Percentiles rank a stretch among this genome's conserved stretches.
Conservation (phyloP, 176 grass and related monocot genomes). For the Canna indica region DNA sequence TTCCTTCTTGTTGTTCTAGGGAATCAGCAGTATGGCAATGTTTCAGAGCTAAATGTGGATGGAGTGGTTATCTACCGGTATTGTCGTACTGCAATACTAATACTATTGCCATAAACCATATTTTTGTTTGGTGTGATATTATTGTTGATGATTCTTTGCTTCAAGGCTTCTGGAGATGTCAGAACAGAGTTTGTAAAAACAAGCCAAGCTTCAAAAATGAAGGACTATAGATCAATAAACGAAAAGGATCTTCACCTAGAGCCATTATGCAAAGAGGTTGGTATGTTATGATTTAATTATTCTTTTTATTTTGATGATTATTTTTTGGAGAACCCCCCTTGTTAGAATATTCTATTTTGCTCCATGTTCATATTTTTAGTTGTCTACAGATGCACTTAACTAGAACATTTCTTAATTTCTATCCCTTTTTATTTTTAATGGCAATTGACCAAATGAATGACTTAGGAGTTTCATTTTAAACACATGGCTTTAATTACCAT, state of each 20-base stretch:
- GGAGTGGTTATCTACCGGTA: conserved; percentile 49
- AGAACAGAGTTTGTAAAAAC: background rate
- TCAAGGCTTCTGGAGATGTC: conserved; percentile 28
- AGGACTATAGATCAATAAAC: conserved; percentile 41
- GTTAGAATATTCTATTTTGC: background rate
- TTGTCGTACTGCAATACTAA: background rate
- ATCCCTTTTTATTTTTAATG: background rate
- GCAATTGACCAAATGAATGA: background rate
- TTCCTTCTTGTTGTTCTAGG: conserved; percentile 36
- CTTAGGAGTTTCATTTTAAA: too few relatives aligned
- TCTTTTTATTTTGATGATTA: background rate
- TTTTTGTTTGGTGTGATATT: conserved; percentile 11
- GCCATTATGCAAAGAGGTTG: conserved; percentile 63
- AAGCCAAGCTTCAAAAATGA: conserved; percentile 16
- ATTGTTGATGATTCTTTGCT: conserved; percentile 9
- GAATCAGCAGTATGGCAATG: conserved; percentile 45
- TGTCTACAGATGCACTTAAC: background rate
- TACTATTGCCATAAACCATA: conserved; percentile 6
- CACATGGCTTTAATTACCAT: too few relatives aligned
- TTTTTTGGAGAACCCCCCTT: background rate
- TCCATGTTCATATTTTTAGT: background rate
- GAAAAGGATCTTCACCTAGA: conserved; percentile 55
- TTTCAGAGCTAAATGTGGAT: conserved; percentile 76
- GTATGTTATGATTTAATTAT: background rate
- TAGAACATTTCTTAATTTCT: background rate